A percentile compares a stretch with the other conserved stretches of the same genome.
These are phyloP conservation scores for Mucor racemosus DNA, from an alignment of 371 early-diverging fungal genomes.

Conservation along the genomic window DNA sequence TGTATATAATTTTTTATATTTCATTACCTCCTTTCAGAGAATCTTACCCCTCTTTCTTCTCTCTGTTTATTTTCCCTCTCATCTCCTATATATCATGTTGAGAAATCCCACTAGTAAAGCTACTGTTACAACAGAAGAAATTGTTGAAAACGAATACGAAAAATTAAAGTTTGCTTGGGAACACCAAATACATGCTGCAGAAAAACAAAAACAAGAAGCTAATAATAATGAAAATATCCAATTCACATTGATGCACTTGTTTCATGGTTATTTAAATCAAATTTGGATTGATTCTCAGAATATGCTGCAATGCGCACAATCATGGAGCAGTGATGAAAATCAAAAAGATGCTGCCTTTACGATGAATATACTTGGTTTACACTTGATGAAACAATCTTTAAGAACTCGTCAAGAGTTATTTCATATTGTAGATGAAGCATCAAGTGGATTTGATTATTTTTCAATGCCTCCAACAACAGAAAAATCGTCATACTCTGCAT, in stretches of 20 bases:
- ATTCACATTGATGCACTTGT: conserved; percentile 5
- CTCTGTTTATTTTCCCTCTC: neutral
- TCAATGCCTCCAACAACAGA: neutral
- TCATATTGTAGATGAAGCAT: neutral
- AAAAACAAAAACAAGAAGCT: neutral
- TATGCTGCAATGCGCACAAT: conserved; percentile 17
- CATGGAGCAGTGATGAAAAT: neutral
- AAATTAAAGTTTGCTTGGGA: conserved; percentile 12
- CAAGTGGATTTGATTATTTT: neutral
- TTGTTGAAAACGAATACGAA: conserved; percentile 10
- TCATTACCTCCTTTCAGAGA: neutral
- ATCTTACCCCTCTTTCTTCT: neutral
- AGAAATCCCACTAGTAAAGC: neutral
- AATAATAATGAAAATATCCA: neutral
- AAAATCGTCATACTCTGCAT: no score
- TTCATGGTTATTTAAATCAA: conserved; percentile 15
- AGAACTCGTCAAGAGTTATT: conserved; percentile 13
- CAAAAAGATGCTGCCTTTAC: conserved; percentile 1
- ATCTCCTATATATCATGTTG: neutral
- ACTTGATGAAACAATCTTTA: conserved; percentile 20
- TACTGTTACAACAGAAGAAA: neutral
- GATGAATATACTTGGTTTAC: conserved; percentile 15
- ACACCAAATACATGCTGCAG: neutral
- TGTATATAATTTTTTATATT: neutral
- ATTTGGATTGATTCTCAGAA: conserved; percentile 22